Evolutionary conservation across 768 basidiomycete genomes (phyloP), one percentile per base, ranked within the genome.

Genomic region (Podaxis carcinomalis): DNA sequence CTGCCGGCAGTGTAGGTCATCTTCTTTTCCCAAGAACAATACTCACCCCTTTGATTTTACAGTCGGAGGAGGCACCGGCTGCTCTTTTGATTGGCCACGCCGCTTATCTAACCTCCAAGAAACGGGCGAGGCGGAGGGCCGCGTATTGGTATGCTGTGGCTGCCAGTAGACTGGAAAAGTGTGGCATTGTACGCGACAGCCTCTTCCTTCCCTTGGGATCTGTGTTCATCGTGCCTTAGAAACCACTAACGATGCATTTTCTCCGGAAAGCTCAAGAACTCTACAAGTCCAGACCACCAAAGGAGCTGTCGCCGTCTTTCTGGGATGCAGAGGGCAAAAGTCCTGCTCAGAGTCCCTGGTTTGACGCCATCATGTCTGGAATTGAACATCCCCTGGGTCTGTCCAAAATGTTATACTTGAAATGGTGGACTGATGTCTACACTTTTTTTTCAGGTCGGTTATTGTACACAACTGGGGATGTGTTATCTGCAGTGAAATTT

Each of bases 401-500:
- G 73, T 66, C 11, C 28, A 37, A 39, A 50, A 52, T 19, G 44
- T 27, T 32, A 27, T 36, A 19, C 28, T 11, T 6, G 36, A 51
- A 28, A 23, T 9, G 9, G 11, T 3, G 14, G 21, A 25, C 35
- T 55, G 28, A 55, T 27, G 46, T 46, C 19, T 49, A 21, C 32
- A 4, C 5, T 54, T 13, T n/a, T 14, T 54, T 14, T 55, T 14
- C 47, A 93, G 96, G 93, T 36, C 81, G 95, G 42, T 74, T 98
- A 63, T 76, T 94, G 40, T 98, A 97, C 70, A 93, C 92, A 0
- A 89, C 90, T n/a, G 95, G 95, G 10, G 86, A 95, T 67, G 82
- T 89, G 27, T 78, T 80, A 50, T 84, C 81, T 5, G 94, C 96
- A 6, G 87, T 95, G 27, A 76, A 79, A 46, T 81, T 90, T 61